These are phyloP conservation scores for Phytophthora pistaciae DNA, from an alignment of 352 stramenopile species.

Conservation along the genomic window DNA sequence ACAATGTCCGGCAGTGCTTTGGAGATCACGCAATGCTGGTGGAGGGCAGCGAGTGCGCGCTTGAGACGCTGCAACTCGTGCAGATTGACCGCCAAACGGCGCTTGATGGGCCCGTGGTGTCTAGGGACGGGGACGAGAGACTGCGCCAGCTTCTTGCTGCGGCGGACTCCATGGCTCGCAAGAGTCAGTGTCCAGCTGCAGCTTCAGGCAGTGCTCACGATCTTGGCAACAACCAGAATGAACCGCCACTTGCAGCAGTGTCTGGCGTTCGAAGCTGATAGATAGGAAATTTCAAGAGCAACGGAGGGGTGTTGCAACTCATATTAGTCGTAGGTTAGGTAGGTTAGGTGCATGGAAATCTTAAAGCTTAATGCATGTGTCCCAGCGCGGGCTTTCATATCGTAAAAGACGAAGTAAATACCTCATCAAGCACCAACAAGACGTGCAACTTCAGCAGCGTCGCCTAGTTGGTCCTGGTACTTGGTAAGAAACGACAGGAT, in stretches of 20 bases:
- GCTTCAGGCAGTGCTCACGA: not conserved
- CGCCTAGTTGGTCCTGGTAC: constrained; percentile 53
- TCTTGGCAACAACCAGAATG: constrained; percentile 15
- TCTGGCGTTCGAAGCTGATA: constrained; percentile 24
- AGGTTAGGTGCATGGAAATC: not conserved
- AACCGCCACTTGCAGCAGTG: constrained; percentile 18
- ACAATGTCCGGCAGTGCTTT: constrained; percentile 1
- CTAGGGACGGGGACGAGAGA: constrained; percentile 4
- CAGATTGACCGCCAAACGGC: constrained; percentile 33
- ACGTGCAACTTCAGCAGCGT: not conserved
- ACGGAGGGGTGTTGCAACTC: not conserved
- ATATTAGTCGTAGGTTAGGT: not conserved
- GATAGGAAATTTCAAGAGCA: not conserved
- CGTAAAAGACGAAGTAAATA: not conserved
- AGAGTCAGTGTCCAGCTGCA: constrained; percentile 6
- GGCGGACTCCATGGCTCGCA: constrained; percentile 14
- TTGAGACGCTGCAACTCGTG: constrained; percentile 42
- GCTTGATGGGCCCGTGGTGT: not conserved
- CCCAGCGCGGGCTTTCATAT: not conserved
- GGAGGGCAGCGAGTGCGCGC: constrained; percentile 6
- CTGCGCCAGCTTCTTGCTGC: constrained; percentile 24
- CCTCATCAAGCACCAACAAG: not conserved
- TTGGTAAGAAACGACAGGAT: constrained; percentile 84
- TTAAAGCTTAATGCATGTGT: constrained; percentile 3
- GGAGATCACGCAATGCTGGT: constrained; percentile 9